Evolutionary conservation across 768 basidiomycete species (phyloP).

Genomic region (Arthromyces matolae): DNA sequence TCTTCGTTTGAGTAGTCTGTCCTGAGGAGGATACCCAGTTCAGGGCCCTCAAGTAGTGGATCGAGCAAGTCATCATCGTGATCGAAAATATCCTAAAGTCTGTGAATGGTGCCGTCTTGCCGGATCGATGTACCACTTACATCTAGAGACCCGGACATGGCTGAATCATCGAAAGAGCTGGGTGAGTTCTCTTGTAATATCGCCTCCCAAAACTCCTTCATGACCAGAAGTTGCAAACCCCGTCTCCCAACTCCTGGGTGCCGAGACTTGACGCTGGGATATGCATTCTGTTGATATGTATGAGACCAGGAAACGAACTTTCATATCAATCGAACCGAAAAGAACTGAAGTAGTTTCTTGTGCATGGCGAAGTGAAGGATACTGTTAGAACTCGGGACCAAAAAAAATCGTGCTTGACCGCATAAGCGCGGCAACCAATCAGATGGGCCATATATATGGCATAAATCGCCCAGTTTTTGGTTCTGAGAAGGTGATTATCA

Average conservation of each 20-base stretch:
- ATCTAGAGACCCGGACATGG: constrained; percentile 2
- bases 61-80: constrained; percentile 57
- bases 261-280: constrained; percentile 39
- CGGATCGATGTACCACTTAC: too few species aligned
- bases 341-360: constrained; percentile 12
- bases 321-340: constrained; percentile 15
- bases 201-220: constrained; percentile 46
- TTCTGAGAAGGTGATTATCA: too few species aligned
- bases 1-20: constrained; percentile 68
- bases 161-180: background rate
- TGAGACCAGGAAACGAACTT: background rate
- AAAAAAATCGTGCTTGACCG: too few species aligned
- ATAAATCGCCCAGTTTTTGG: too few species aligned
- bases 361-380: constrained; percentile 10
- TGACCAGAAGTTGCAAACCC: constrained; percentile 49
- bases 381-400: too few species aligned
- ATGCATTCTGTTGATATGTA: constrained; percentile 31
- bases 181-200: constrained; percentile 12
- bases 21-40: constrained; percentile 63
- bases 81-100: constrained; percentile 20
- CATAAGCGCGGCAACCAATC: too few species aligned
- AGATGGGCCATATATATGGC: too few species aligned
- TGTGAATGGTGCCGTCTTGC: too few species aligned
- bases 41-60: constrained; percentile 39
- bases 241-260: constrained; percentile 55